Evolutionary conservation across 371 early-diverging fungal species (phyloP), one percentile per base, ranked within the genome.

Genomic region (Mortierella polycephala): DNA sequence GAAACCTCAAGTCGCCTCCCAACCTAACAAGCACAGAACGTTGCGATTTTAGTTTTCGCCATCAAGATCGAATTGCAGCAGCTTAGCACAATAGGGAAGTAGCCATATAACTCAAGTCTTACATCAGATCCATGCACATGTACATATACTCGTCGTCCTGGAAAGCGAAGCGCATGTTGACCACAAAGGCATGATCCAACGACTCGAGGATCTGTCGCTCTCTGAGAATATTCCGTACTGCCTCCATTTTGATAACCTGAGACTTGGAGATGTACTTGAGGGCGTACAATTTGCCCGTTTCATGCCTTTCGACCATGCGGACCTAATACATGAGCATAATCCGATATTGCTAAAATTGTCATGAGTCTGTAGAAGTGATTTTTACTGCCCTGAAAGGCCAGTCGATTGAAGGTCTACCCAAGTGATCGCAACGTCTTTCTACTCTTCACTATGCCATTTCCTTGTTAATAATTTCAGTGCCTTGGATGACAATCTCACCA

Each of bases 61-160:
- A 11, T 4, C 30, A 30, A 30, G 10, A 5, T 10, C 47, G 5
- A 12, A 47, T 47, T 5, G 20, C 20, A 51, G 5, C 1, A 18
- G 51, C 11, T 16, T 18, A 1, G 51, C 9, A 83, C 60, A 55
- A 83, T 83, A 42, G 87, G 18, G 2, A 16, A 13, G 42, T 44
- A 44, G 44, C 20, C 44, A 16, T 46, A 5, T 20, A 8, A 7
- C 30, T 7, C 21, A 4, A 7, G 18, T 84, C 89, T 64, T 92
- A 71, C 92, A 91, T 93, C 20, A 93, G 81, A 76, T 94, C 94
- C n/a, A 94, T 69, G 10, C 91, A 88, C 94, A 94, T 93, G 62
- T 90, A 94, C 59, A 94, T 65, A 61, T 91, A 90, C 46, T 91
- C 90, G 60, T 93, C 94, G 74, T 94, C 94, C 82, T 94, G 93